Base-by-base conservation (phyloP, 2,329 filamentous ascomycete genomes). In the Cercospora sp. region DNA sequence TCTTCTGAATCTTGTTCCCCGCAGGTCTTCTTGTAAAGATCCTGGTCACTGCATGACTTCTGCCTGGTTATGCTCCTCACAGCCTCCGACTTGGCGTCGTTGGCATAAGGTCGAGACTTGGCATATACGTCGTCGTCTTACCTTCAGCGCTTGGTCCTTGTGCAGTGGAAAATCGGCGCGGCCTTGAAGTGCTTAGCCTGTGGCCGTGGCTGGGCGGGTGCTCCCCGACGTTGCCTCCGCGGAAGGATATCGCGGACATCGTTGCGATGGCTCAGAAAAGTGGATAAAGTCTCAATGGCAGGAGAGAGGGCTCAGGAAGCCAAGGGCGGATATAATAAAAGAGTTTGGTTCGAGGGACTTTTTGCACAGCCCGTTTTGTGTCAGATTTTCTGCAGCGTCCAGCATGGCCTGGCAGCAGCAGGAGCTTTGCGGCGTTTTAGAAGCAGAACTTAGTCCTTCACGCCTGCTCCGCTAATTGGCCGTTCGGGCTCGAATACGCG, bases 61-160 rank as follows among this genome's bases (percentile, higher is more conserved):
- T 42, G 64, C 20, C 18, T 59, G 31, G 26, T 26, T 23, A 26
- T 55, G 48, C 57, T 57, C 36, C 23, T 55, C 48, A 55, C 48
- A 55, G 48, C 48, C 48, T 55, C 48, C 48, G 48, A 55, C 48
- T 28, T 55, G 48, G 48, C 48, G 23, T 48, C 45, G 8, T 48
- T 23, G 45, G 45, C 45, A 23, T 12, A 48, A 6, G 45, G 42
- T 5, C 28, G 33, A 28, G 51, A 36, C 66, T 68, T 68, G 63
- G 63, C 67, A 40, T 57, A 20, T 48, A 28, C 18, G 48, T 55
- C 23, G 23, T 64, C 31, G 23, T 66, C 71, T 45, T 66, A 73
- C 71, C 71, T 67, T 73, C 70, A 20, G 69, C 65, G 18, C 68
- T 69, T 16, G 71, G 70, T 57, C 63, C 62, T 53, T 69, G 71